Conservation (phyloP, 2,329 filamentous ascomycete genomes). For the Fusarium domesticum region DNA sequence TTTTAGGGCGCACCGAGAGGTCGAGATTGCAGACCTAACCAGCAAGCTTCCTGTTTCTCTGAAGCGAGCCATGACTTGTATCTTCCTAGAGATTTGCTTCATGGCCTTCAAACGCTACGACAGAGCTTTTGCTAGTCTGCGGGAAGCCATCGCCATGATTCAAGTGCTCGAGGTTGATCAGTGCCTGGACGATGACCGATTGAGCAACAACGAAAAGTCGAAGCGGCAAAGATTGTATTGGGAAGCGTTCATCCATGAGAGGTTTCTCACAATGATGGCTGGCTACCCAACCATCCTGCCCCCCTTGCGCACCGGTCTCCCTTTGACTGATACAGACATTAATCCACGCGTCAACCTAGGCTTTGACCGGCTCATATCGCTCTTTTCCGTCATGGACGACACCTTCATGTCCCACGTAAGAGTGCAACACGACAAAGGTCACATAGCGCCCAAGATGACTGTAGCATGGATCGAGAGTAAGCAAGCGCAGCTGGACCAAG, state of each 20-base stretch:
- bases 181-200: constrained; percentile 6
- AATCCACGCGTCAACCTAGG: constrained; percentile 35
- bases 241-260: constrained; percentile 56
- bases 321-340: constrained; percentile 31
- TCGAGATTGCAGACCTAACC: constrained; percentile 30
- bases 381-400: constrained; percentile 39
- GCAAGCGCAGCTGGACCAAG: constrained; percentile 39
- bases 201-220: constrained; percentile 15
- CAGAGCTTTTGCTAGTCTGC: constrained; percentile 47
- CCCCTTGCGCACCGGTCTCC: constrained; percentile 29
- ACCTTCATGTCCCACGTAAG: constrained; percentile 38
- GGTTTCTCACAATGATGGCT: constrained; percentile 51
- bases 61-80: constrained; percentile 45
- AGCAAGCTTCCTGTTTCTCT: constrained; percentile 40
- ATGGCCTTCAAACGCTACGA: constrained; percentile 49
- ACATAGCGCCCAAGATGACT: constrained; percentile 26
- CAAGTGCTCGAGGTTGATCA: constrained; percentile 21
- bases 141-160: constrained; percentile 44
- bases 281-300: constrained; percentile 40
- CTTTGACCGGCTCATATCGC: constrained; percentile 36
- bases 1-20: constrained; percentile 29
- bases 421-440: constrained; percentile 27
- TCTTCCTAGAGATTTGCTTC: constrained; percentile 53
- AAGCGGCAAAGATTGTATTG: constrained; percentile 49
- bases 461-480: constrained; percentile 41